Percentiles rank a stretch among this genome's conserved stretches.
Evolutionary conservation across 768 basidiomycete genomes (phyloP).

Genomic region (Daedaleopsis nitida): DNA sequence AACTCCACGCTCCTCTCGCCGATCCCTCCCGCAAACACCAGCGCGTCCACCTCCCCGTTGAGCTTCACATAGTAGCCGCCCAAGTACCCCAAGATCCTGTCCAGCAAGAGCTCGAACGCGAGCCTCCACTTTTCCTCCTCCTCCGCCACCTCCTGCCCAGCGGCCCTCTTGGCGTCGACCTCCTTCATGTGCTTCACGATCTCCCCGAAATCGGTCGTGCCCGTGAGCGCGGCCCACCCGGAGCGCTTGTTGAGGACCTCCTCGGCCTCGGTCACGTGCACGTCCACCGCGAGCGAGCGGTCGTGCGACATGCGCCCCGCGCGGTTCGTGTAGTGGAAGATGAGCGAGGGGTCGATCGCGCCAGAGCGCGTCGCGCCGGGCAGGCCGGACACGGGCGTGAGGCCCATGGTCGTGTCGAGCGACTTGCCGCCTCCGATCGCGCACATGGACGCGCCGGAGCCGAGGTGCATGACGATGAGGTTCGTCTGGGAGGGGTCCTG

Average conservation of each 20-base stretch:
- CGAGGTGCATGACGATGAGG: conserved; percentile 84
- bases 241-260: conserved; percentile 73
- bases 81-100: conserved; percentile 71
- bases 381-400: conserved; percentile 86
- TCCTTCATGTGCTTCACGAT: conserved; percentile 44
- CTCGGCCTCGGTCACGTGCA: conserved; percentile 69
- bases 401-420: conserved; percentile 88
- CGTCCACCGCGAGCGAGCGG: conserved; percentile 41
- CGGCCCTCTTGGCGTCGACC: conserved; percentile 6
- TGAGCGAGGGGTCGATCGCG: conserved; percentile 79
- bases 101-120: conserved; percentile 79
- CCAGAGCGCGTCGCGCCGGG: conserved; percentile 90
- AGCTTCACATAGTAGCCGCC: conserved; percentile 80
- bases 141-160: conserved; percentile 12
- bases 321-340: conserved; percentile 71
- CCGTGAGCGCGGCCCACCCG: conserved; percentile 78
- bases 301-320: conserved; percentile 57
- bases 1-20: conserved; percentile 74
- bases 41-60: conserved; percentile 64
- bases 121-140: conserved; percentile 47
- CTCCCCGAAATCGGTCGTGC: conserved; percentile 79
- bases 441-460: conserved; percentile 87
- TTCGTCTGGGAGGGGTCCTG: conserved; percentile 55
- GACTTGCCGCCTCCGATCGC: conserved; percentile 73
- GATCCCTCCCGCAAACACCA: conserved; percentile 89